These are phyloP conservation scores for Carex littledalei DNA, from an alignment of 176 grass and related monocot genomes.

Conservation along the genomic window DNA sequence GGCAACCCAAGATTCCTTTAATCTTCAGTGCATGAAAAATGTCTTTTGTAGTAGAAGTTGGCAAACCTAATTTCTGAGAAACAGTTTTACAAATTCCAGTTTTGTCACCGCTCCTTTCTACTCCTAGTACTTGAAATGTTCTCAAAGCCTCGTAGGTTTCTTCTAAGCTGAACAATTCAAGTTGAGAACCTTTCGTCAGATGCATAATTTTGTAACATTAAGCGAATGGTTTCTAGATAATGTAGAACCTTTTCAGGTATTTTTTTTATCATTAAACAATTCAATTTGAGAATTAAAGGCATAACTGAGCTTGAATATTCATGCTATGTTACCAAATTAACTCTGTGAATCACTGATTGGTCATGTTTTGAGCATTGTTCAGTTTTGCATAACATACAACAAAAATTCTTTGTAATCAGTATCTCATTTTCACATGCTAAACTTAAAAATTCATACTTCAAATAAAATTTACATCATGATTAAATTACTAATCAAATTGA, in stretches of 20 bases:
- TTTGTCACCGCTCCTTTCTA: conserved; percentile 15
- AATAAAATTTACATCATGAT: not conserved
- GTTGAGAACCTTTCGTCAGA: not conserved
- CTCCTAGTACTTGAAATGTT: conserved; percentile 30
- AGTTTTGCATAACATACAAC: not conserved
- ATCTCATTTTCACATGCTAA: not conserved
- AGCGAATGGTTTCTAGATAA: not conserved
- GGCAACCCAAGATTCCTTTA: conserved; percentile 29
- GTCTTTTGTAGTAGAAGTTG: conserved; percentile 28
- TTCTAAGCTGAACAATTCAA: conserved; percentile 27
- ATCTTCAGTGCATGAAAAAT: conserved; percentile 31
- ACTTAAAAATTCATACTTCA: not conserved
- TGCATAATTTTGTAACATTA: not conserved
- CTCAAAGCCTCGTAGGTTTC: conserved; percentile 39
- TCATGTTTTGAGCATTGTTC: not conserved
- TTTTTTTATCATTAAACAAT: no score
- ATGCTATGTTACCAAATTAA: not conserved
- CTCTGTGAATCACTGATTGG: not conserved
- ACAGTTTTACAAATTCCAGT: conserved; percentile 19
- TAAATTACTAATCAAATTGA: not conserved
- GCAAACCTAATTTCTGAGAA: conserved; percentile 26
- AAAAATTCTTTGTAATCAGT: not conserved
- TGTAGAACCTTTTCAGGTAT: not conserved
- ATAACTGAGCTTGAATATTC: no score
- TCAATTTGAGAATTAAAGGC: no score